phyloP scores from a whole-genome alignment of 108 stramenopile genomes.

The Phaeodactylum tricornutum region DNA sequence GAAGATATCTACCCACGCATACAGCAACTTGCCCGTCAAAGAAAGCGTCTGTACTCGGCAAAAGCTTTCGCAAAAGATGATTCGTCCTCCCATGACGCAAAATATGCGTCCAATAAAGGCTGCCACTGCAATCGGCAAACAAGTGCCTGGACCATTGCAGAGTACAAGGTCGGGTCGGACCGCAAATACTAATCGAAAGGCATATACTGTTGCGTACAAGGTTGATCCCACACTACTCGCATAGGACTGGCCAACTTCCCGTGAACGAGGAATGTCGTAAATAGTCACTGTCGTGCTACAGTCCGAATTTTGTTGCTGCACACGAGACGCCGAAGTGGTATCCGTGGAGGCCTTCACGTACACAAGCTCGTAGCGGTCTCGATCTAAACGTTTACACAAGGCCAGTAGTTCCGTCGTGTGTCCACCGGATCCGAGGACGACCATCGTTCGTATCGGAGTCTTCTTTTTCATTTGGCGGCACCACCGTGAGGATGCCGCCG shows the following conservation, averaged over 20 bases:
- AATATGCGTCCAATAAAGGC: slow-evolving; percentile 42
- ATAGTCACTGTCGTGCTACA: slow-evolving; percentile 11
- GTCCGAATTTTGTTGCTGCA: slow-evolving; percentile 2
- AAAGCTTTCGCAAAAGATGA: slow-evolving; percentile 81
- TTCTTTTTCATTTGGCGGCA: background rate
- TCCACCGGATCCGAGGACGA: slow-evolving; percentile 80
- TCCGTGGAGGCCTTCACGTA: slow-evolving; percentile 64
- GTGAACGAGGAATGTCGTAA: slow-evolving; percentile 50
- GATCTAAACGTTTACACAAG: slow-evolving; percentile 41
- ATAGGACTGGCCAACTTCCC: slow-evolving; percentile 61
- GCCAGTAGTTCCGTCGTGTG: slow-evolving; percentile 87
- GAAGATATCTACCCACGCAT: slow-evolving; percentile 73
- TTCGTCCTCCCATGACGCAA: slow-evolving; percentile 8
- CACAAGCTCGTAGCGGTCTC: slow-evolving; percentile 37
- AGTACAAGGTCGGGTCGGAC: slow-evolving; percentile 62
- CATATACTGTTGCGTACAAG: slow-evolving; percentile 22
- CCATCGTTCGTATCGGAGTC: slow-evolving; percentile 40
- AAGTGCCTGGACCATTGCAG: slow-evolving; percentile 86
- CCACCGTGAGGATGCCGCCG: background rate
- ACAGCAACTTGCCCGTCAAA: slow-evolving; percentile 80
- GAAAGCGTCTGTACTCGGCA: slow-evolving; percentile 78
- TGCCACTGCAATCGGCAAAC: slow-evolving; percentile 60
- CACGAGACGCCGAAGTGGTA: slow-evolving; percentile 42
- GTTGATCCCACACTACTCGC: slow-evolving; percentile 39
- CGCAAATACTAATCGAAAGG: slow-evolving; percentile 19